These are phyloP conservation scores for Elsinoe batatas DNA, from an alignment of 2,329 filamentous ascomycete species.

Conservation along the genomic window DNA sequence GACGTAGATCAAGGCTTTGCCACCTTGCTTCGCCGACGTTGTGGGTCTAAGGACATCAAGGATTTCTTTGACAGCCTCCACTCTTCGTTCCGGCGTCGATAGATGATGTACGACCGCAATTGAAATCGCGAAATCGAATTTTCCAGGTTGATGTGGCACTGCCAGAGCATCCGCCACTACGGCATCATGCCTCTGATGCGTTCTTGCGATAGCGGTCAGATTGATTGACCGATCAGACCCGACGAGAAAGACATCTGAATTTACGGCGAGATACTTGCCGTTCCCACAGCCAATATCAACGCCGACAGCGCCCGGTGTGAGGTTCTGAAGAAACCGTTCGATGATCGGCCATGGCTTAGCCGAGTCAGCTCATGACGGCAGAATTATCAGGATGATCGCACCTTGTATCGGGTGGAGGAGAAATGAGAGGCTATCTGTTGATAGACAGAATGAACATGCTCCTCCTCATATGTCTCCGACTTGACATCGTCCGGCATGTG, in stretches of 20 bases:
- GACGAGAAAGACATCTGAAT: slow-evolving; percentile 65
- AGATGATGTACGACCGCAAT: slow-evolving; percentile 93
- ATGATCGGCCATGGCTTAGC: slow-evolving; percentile 82
- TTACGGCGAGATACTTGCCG: slow-evolving; percentile 84
- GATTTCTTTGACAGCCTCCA: slow-evolving; percentile 62
- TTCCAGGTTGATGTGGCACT: slow-evolving; percentile 60
- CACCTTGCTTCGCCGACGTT: slow-evolving; percentile 29
- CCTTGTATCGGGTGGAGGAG: slow-evolving; percentile 65
- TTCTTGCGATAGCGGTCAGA: slow-evolving; percentile 47
- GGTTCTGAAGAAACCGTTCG: slow-evolving; percentile 59
- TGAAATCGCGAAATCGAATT: slow-evolving; percentile 82
- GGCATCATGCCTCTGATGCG: slow-evolving; percentile 53
- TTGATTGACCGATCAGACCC: slow-evolving; percentile 70
- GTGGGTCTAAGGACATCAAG: slow-evolving; percentile 50
- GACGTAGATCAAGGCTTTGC: slow-evolving; percentile 73
- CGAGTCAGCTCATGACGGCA: slow-evolving; percentile 39
- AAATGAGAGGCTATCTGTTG: slow-evolving; percentile 78
- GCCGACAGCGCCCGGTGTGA: slow-evolving; percentile 63
- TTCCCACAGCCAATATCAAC: slow-evolving; percentile 94
- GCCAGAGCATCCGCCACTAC: slow-evolving; percentile 72
- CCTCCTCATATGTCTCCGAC: slow-evolving; percentile 55
- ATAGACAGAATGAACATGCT: slow-evolving; percentile 88
- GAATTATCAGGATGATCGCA: slow-evolving; percentile 24
- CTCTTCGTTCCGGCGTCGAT: slow-evolving; percentile 62
- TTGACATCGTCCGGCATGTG: background rate